Conservation (phyloP, 2,329 filamentous ascomycete species). For the Bipolaris victoriae region DNA sequence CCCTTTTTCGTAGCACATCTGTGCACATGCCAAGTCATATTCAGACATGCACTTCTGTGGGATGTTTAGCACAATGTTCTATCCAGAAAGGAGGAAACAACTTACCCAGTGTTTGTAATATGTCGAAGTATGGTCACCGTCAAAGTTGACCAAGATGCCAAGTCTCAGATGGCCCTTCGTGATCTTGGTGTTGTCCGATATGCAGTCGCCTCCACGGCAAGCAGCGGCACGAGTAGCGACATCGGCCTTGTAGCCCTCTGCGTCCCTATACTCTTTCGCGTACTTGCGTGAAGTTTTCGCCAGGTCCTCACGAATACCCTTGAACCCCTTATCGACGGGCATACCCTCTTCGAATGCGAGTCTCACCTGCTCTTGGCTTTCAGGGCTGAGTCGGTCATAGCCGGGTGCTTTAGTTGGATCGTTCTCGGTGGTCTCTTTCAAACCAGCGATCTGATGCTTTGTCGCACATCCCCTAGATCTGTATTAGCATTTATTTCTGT, state of each 20-base stretch:
- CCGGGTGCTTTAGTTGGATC: conserved; percentile 74
- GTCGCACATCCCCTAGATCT: conserved; percentile 79
- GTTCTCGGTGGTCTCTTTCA: conserved; percentile 62
- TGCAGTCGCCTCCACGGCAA: conserved; percentile 76
- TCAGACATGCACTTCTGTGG: conserved; percentile 75
- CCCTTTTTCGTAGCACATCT: conserved; percentile 61
- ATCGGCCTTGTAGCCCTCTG: conserved; percentile 26
- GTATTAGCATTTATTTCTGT: not conserved
- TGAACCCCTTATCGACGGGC: conserved; percentile 82
- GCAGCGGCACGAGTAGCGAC: conserved; percentile 55
- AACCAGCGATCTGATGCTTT: conserved; percentile 70
- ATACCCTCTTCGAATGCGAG: conserved; percentile 74
- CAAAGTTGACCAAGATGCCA: conserved; percentile 56
- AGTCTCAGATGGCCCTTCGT: conserved; percentile 79
- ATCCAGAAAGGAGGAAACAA: not conserved
- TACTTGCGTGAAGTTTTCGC: conserved; percentile 5
- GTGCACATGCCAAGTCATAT: conserved; percentile 67
- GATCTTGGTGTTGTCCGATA: conserved; percentile 71
- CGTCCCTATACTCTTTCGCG: conserved; percentile 20
- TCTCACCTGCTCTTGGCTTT: conserved; percentile 74
- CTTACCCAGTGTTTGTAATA: conserved; percentile 77
- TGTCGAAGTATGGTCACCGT: conserved; percentile 63
- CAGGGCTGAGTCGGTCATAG: conserved; percentile 72
- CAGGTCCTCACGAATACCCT: conserved; percentile 66
- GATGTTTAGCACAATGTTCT: not conserved